A percentile compares a stretch with the other conserved stretches of the same genome.
Evolutionary conservation across 371 early-diverging fungal species (phyloP).

Genomic region (Paraphysoderma sedebokerense): DNA sequence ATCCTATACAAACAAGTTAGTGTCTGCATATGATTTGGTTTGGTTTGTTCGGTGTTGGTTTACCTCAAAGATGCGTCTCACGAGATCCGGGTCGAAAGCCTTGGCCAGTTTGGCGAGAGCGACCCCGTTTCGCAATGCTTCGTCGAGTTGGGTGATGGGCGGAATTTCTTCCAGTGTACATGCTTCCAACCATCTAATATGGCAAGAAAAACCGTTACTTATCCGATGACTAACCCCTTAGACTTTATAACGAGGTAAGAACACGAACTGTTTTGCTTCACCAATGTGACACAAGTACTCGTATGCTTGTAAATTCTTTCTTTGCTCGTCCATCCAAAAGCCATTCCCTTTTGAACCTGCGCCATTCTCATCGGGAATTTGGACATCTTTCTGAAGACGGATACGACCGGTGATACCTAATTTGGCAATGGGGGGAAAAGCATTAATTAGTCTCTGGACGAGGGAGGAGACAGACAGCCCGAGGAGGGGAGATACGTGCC

Average conservation of each 20-base stretch:
- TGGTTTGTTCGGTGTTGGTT: neutral
- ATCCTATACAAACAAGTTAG: conserved; percentile 24
- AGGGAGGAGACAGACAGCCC: no score
- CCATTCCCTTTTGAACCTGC: conserved; percentile 9
- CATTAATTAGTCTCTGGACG: no score
- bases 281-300: conserved; percentile 98
- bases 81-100: conserved; percentile 66
- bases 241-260: neutral
- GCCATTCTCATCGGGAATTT: no score
- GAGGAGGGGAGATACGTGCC: no score
- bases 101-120: conserved; percentile 82
- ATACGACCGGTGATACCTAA: no score
- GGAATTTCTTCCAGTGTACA: conserved; percentile 70
- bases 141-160: conserved; percentile 60
- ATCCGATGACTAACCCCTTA: neutral
- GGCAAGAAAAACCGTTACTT: neutral
- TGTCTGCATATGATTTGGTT: neutral
- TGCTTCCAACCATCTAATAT: conserved; percentile 81
- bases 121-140: conserved; percentile 86
- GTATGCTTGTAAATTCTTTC: conserved; percentile 84
- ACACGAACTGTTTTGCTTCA: conserved; percentile 91
- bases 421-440: no score
- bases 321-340: conserved; percentile 86
- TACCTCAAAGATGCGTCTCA: conserved; percentile 75
- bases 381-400: no score